Evolutionary conservation across 352 stramenopile species (phyloP).

Genomic region (Phytophthora parvispora): DNA sequence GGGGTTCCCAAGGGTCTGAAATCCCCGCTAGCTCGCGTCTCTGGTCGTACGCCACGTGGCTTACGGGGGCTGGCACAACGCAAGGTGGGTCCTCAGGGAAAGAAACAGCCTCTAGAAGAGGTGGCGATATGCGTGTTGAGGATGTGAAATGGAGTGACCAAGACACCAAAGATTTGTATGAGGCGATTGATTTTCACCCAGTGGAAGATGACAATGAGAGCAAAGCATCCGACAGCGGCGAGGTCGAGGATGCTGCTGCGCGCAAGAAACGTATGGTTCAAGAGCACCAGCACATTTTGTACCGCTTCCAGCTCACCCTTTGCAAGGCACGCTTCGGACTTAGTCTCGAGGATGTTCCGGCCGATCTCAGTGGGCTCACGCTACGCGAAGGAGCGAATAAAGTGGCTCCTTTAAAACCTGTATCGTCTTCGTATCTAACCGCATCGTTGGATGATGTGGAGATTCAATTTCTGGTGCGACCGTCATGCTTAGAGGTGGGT

Average conservation of each 20-base stretch:
- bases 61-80: slow-evolving; percentile 41
- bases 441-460: slow-evolving; percentile 74
- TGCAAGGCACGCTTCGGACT: slow-evolving; percentile 64
- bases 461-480: slow-evolving; percentile 77
- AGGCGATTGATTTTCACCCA: slow-evolving; percentile 86
- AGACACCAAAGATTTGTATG: slow-evolving; percentile 83
- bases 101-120: not conserved
- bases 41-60: slow-evolving; percentile 85
- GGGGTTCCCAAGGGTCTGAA: slow-evolving; percentile 15
- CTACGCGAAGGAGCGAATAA: slow-evolving; percentile 15
- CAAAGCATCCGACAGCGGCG: slow-evolving; percentile 19
- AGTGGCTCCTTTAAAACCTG: not conserved
- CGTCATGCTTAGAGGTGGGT: slow-evolving; percentile 71
- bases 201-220: slow-evolving; percentile 39
- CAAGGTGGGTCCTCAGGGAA: slow-evolving; percentile 15
- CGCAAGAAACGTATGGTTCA: slow-evolving; percentile 34
- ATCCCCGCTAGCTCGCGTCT: slow-evolving; percentile 55
- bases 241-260: slow-evolving; percentile 29
- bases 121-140: slow-evolving; percentile 35
- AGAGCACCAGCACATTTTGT: slow-evolving; percentile 79
- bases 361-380: slow-evolving; percentile 16
- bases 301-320: slow-evolving; percentile 78
- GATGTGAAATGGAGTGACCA: slow-evolving; percentile 89
- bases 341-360: slow-evolving; percentile 45
- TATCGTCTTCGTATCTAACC: slow-evolving; percentile 40